Conservation (phyloP, 1,284 basidiomycete species). For the Abortiporus biennis region DNA sequence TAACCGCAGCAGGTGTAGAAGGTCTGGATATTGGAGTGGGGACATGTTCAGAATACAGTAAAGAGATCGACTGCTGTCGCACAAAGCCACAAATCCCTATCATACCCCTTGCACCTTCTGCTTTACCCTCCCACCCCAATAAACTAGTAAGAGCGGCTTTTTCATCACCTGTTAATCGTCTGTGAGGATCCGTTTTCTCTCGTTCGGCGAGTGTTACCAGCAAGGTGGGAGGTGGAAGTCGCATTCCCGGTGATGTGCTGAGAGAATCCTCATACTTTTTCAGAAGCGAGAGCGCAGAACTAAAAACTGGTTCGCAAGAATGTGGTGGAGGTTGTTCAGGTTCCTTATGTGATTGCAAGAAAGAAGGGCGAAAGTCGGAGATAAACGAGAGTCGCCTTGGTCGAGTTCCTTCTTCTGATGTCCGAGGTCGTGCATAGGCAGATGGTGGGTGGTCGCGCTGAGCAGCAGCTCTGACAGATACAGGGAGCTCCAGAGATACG, state of each 20-base stretch:
- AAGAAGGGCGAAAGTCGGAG: constrained; percentile 25
- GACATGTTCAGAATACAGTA: constrained; percentile 46
- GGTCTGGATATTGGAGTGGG: constrained; percentile 16
- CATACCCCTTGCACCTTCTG: constrained; percentile 40
- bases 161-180: constrained; percentile 49
- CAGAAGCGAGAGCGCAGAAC: constrained; percentile 33
- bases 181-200: constrained; percentile 32
- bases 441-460: constrained; percentile 4
- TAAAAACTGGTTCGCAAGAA: constrained; percentile 24
- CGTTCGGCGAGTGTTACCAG: constrained; percentile 42
- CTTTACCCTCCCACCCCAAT: constrained; percentile 52
- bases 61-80: constrained; percentile 50
- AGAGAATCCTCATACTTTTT: constrained; percentile 33
- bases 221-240: constrained; percentile 38
- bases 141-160: constrained; percentile 42
- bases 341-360: constrained; percentile 7
- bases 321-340: constrained; percentile 1
- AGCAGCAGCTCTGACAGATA: constrained; percentile 8
- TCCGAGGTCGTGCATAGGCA: neutral
- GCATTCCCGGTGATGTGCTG: constrained; percentile 47
- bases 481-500: constrained; percentile 33
- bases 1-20: neutral
- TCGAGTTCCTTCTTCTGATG: neutral
- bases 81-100: constrained; percentile 47
- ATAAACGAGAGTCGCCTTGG: constrained; percentile 42